Conservation (phyloP, 2,329 filamentous ascomycete genomes). For the Aspergillus pseudoglaucus region DNA sequence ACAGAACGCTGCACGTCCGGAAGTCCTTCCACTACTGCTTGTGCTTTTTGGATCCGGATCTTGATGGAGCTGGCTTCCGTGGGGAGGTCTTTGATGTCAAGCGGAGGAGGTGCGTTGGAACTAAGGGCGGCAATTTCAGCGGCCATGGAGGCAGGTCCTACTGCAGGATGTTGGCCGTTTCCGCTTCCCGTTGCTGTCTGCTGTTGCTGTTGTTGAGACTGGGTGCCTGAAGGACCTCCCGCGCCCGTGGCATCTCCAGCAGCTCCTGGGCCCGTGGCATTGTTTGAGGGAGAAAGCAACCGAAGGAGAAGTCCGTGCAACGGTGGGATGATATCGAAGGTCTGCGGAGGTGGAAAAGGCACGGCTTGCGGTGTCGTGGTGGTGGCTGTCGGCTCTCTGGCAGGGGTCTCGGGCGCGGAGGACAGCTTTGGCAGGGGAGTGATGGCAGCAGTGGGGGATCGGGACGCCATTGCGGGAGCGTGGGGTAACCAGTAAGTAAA, state of each 20-base stretch:
- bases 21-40: constrained; percentile 41
- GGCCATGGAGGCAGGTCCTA: constrained; percentile 17
- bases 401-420: constrained; percentile 28
- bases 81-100: constrained; percentile 69
- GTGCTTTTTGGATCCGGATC: constrained; percentile 74
- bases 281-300: constrained; percentile 50
- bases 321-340: constrained; percentile 78
- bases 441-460: constrained; percentile 24
- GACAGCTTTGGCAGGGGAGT: constrained; percentile 40
- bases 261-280: constrained; percentile 25
- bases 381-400: constrained; percentile 16
- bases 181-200: constrained; percentile 19
- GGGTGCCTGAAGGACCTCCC: constrained; percentile 13
- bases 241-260: constrained; percentile 19
- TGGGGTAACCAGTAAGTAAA: constrained; percentile 5
- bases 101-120: constrained; percentile 34
- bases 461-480: constrained; percentile 29
- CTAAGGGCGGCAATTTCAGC: constrained; percentile 19
- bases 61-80: constrained; percentile 72
- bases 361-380: constrained; percentile 41
- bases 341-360: constrained; percentile 66
- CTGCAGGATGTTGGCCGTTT: constrained; percentile 20
- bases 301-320: constrained; percentile 71
- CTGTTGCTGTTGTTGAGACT: constrained; percentile 19
- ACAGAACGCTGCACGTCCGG: constrained; percentile 41